These are phyloP conservation scores for Coniochaeta prunicola DNA, from an alignment of 2,329 filamentous ascomycete genomes.

Conservation along the genomic window DNA sequence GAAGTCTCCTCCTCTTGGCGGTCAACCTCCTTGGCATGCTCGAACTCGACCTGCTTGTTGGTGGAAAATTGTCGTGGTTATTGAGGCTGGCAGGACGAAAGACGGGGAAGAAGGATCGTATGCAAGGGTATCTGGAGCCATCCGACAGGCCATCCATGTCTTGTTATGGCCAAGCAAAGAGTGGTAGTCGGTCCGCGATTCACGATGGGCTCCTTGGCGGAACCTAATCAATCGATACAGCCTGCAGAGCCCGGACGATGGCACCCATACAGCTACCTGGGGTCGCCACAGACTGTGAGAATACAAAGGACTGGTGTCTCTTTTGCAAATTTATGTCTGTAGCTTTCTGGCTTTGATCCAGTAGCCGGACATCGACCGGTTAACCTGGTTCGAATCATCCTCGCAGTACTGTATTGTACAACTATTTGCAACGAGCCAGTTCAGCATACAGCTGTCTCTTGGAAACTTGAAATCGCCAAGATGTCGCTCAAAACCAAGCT, in stretches of 20 bases:
- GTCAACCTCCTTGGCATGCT: background rate
- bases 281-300: background rate
- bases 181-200: background rate
- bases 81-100: background rate
- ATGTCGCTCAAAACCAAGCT: slow-evolving; percentile 8
- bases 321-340: background rate
- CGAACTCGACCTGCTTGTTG: background rate
- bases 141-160: background rate
- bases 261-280: background rate
- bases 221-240: background rate
- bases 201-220: background rate
- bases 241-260: background rate
- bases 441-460: background rate
- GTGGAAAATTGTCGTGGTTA: background rate
- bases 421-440: background rate
- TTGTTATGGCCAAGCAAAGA: background rate
- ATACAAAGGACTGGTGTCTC: background rate
- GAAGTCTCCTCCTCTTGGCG: background rate
- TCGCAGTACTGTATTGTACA: background rate
- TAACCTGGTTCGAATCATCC: background rate
- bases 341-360: background rate
- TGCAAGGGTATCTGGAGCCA: background rate
- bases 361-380: background rate
- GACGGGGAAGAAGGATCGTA: background rate
- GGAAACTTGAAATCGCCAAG: background rate